Base-by-base conservation (phyloP, 805 yeast species). In the Metschnikowia gelsemii region DNA sequence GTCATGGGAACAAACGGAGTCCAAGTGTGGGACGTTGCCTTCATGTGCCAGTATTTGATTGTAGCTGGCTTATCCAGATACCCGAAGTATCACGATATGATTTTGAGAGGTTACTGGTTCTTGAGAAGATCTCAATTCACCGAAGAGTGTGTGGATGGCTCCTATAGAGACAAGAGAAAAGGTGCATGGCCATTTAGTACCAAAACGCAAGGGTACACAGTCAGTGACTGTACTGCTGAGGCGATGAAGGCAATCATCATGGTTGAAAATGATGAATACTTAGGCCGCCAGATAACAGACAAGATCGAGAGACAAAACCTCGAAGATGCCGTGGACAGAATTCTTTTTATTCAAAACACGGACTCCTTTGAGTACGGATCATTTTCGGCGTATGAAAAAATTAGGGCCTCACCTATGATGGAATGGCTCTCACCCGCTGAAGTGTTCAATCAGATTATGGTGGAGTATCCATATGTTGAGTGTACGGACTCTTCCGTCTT, bases 181-280 rank as follows among this genome's bases (percentile, higher is more conserved):
- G 99, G 99, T 14, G 95, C 87, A 1, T 93, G 96, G 95, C 97
- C 97, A 0, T 93, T 91, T 60, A 86, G 96, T 37, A 93, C 98
- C 0, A 89, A 90, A 54, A 82, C 84, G 4, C 99, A 93, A 65
- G 99, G 99, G 0, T 93, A 91, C 56, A 85, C 96, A 0, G 99
- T 93, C 2, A 80, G 95, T 53, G 99, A 93, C 61, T 91, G 98
- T 64, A 91, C 99, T 0, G 96, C 97, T 0, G 99, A 91, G 61
- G 87, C 97, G 0, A 68, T 90, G 50, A 93, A 93, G 59, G 96
- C 98, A 0, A 85, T 91, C 5, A 73, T 91, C 8, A 90, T 91
- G 97, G 95, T 90, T 2, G 80, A 80, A 58, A 79, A 84, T 35
- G 78, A 84, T 29, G 75, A 79, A 0, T 65, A 63, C 1, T 82